Base-by-base conservation (phyloP, 139 green algal genomes). In the Diplosphaera chodatii region DNA sequence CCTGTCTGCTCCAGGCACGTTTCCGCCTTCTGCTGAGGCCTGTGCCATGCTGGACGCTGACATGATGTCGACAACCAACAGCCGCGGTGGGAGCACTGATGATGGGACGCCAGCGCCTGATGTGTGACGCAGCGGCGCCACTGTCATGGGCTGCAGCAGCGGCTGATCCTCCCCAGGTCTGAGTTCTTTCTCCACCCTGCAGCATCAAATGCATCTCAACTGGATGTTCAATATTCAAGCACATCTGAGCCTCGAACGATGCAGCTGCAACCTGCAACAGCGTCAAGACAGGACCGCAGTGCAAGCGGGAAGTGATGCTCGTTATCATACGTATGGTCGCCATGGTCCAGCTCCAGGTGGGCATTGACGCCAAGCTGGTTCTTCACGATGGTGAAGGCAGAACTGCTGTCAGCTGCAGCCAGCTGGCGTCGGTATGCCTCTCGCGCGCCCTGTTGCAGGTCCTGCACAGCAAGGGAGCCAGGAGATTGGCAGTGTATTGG, bases 311-410 rank as follows among this genome's bases (percentile, higher is more conserved):
- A n/a, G n/a, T n/a, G n/a, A n/a, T n/a, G n/a, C n/a, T n/a, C n/a
- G n/a, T n/a, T n/a, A n/a, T n/a, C n/a, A n/a, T 55, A 87, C 80
- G 87, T 66, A 20, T 66, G 22, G 69, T 83, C 75, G 0, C 87
- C 89, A 74, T 83, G 87, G 66, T 94, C 84, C 3, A 92, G 79
- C 68, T 91, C 82, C 80, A 92, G 71, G 25, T 86, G 68, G 0
- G 77, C 83, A 8, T 72, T 28, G 2, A 83, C 71, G 1, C 86
- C 89, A 71, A 94, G 84, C 64, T 68, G 71, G 72, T 94, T 94
- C 30, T 75, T 40, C 37, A 93, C 78, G n/a, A 75, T 25, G 10
- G 79, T 79, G 59, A 77, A 75, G 28, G 81, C 59, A 20, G 72
- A 64, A 21, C 69, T 66, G 41, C 72, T 48, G 32, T 87, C 78